phyloP scores from a whole-genome alignment of 495 filamentous ascomycete species.

The Xylaria curta region DNA sequence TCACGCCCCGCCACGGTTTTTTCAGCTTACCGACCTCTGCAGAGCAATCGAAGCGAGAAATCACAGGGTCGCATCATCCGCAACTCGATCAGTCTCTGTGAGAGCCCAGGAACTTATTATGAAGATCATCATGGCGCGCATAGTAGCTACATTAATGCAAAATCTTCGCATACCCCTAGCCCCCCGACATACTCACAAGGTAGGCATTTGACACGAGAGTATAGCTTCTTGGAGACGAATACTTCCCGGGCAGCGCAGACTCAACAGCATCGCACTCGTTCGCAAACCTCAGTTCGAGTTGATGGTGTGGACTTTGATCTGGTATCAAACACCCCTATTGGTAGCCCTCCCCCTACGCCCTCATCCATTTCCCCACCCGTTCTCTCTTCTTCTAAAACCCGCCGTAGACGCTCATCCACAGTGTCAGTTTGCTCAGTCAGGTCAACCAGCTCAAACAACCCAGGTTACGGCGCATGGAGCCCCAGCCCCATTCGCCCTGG shows the following conservation, averaged over 20 bases:
- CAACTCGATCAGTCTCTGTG: background rate
- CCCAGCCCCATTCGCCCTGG: slow-evolving; percentile 17
- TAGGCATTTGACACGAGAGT: background rate
- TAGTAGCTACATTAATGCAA: background rate
- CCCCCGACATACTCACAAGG: background rate
- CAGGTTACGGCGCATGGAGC: slow-evolving; percentile 27
- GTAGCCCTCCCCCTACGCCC: background rate
- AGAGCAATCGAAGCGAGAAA: too few relatives aligned
- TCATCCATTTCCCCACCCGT: background rate
- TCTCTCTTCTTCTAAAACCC: background rate
- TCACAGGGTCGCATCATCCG: too few relatives aligned
- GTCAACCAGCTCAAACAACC: background rate
- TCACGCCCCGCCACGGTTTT: background rate
- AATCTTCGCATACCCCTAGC: background rate
- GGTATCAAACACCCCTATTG: background rate
- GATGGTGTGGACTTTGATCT: slow-evolving; percentile 1
- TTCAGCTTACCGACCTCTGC: slow-evolving; percentile 1
- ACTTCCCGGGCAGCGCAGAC: background rate
- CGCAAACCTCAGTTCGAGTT: background rate
- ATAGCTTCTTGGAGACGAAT: background rate
- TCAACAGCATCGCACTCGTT: background rate
- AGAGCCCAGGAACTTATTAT: background rate
- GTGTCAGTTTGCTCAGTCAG: background rate
- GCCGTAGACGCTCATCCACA: background rate
- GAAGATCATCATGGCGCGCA: background rate